phyloP scores from a whole-genome alignment of 192 early-diverging fungal genomes.

The Dissophora globulifera region DNA sequence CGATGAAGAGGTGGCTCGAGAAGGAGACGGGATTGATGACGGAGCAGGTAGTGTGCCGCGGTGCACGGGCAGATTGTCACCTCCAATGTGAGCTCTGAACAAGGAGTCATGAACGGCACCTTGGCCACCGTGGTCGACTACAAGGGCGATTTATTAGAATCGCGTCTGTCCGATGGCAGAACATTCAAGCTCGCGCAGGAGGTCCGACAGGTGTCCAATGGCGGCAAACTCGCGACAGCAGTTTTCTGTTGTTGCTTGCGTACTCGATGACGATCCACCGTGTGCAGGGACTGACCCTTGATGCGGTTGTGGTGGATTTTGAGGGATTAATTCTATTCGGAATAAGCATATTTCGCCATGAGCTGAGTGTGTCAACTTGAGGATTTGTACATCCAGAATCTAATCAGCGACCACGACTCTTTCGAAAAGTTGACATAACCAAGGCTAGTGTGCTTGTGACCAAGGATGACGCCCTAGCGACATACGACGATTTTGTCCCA shows the following conservation, averaged over 20 bases:
- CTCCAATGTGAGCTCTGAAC: constrained; percentile 11
- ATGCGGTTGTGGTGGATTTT: constrained; percentile 1
- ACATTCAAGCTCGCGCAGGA: not conserved
- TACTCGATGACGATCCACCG: constrained; percentile 23
- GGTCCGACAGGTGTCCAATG: no score
- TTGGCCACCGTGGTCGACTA: not conserved
- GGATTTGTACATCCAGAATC: constrained; percentile 5
- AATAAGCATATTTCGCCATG: constrained; percentile 17
- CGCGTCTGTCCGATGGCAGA: constrained; percentile 9
- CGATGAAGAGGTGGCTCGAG: not conserved
- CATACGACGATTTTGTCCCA: no score
- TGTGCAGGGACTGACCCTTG: constrained; percentile 7
- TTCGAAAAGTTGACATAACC: no score
- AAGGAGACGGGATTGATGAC: constrained; percentile 2
- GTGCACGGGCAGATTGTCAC: constrained; percentile 21
- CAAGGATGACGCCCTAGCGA: no score
- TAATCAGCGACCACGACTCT: no score
- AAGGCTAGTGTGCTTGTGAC: no score
- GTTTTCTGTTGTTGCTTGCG: constrained; percentile 16
- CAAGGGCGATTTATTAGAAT: not conserved
- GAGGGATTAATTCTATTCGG: not conserved
- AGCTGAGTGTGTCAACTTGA: constrained; percentile 3
- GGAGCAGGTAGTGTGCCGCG: not conserved
- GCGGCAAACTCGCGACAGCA: constrained; percentile 13
- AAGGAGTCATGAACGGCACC: constrained; percentile 15